Conservation (phyloP, 1,139 yeast genomes). For the Saccharomyces hybrid region DNA sequence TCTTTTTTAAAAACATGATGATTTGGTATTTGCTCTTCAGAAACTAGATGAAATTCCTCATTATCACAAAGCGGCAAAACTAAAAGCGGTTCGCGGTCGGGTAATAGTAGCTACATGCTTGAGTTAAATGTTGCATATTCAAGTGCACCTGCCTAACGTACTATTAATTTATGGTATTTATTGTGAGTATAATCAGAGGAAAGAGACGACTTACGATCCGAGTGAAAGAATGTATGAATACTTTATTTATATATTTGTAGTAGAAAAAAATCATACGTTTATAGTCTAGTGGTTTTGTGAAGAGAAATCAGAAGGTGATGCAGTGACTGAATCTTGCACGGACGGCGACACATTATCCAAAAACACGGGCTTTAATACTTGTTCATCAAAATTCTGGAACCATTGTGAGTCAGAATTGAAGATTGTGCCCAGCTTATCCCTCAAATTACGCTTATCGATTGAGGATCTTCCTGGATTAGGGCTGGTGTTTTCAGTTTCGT, state of each 20-base stretch:
- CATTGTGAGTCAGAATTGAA: conserved; percentile 72
- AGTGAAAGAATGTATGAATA: background rate
- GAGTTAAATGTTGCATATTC: too few relatives aligned
- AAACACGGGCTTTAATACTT: conserved; percentile 90
- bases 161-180: too few relatives aligned
- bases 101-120: too few relatives aligned
- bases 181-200: too few relatives aligned
- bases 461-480: conserved; percentile 11
- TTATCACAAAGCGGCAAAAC: background rate
- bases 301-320: background rate
- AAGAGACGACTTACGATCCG: too few relatives aligned
- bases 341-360: conserved; percentile 44
- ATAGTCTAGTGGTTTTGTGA: background rate
- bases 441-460: conserved; percentile 15
- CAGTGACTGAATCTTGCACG: background rate
- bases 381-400: conserved; percentile 91
- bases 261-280: background rate
- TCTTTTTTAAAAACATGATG: background rate
- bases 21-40: background rate
- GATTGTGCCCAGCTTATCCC: conserved; percentile 33
- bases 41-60: background rate
- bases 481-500: background rate
- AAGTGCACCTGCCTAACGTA: too few relatives aligned
- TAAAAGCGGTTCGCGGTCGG: background rate
- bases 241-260: background rate